These are phyloP conservation scores for Debaryomyces hansenii DNA, from an alignment of 805 yeast species.

Conservation along the genomic window DNA sequence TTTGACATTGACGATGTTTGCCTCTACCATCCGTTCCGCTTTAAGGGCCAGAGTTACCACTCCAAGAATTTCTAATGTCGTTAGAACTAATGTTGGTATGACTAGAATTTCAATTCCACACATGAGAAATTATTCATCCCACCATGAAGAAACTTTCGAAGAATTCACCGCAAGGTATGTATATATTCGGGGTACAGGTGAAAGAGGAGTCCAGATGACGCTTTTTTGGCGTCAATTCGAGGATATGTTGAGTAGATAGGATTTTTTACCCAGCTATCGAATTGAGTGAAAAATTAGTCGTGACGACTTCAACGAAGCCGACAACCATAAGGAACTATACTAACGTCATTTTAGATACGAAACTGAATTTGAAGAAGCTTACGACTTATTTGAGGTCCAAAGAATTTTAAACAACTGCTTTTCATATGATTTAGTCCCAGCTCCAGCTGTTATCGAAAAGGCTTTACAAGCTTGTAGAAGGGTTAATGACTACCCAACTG, in stretches of 20 bases:
- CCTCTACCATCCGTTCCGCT: slow-evolving; percentile 43
- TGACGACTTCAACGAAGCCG: too few relatives aligned
- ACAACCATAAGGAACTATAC: slow-evolving; percentile 9
- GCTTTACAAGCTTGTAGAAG: slow-evolving; percentile 98
- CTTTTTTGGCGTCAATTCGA: too few relatives aligned
- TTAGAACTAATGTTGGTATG: slow-evolving; percentile 19
- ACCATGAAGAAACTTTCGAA: slow-evolving; percentile 90
- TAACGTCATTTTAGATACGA: slow-evolving; percentile 62
- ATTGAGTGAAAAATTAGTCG: too few relatives aligned
- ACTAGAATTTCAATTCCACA: slow-evolving; percentile 25
- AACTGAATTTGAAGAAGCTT: slow-evolving; percentile 79
- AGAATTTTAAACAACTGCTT: slow-evolving; percentile 97
- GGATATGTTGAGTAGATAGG: too few relatives aligned
- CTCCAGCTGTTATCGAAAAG: slow-evolving; percentile 92
- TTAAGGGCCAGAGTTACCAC: slow-evolving; percentile 34
- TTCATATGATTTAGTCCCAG: slow-evolving; percentile 97
- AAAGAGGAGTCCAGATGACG: background rate
- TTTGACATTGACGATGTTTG: slow-evolving; percentile 25
- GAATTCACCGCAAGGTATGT: slow-evolving; percentile 82
- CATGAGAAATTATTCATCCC: slow-evolving; percentile 75
- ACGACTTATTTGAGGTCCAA: slow-evolving; percentile 52
- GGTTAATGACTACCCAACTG: slow-evolving; percentile 98
- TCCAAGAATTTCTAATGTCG: slow-evolving; percentile 28
- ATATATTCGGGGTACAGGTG: background rate
- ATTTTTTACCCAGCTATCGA: too few relatives aligned